Base-by-base conservation (phyloP, 108 stramenopile species). In the Discostella pseudostelligera region DNA sequence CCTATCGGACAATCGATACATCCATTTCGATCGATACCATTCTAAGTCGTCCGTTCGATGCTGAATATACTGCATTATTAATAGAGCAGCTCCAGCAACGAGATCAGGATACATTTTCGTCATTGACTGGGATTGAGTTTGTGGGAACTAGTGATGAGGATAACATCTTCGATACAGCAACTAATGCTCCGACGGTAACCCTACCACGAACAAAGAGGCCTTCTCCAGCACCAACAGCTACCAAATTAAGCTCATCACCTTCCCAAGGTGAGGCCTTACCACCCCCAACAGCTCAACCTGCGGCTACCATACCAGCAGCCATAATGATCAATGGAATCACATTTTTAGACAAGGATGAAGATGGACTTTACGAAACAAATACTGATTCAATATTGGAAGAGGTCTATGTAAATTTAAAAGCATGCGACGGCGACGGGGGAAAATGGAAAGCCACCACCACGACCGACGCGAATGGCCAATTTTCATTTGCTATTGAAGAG, bases 41-140 rank as follows among this genome's bases (percentile, higher is more conserved):
- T 28, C 57, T 77, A 16, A 42, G 76, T 9, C 55, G 44, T 65
- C 76, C 76, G 4, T 77, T 59, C 37, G 56, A 64, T 16, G 25
- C 22, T 1, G 29, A 50, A 53, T 64, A 69, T 25, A 22, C 44
- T 8, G 59, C 56, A 7, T 13, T 45, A 35, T 48, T 77, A 29
- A 59, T 77, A 2, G 56, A 59, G n/a, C 65, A 70, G 25, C 68
- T 77, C n/a, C 63, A 60, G 46, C 11, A 39, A 19, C 50, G 44
- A 4, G 49, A 69, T 29, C 56, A 54, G 7, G 53, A 59, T 26
- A n/a, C 44, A n/a, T 65, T 69, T 65, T 62, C 58, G 22, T 40
- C 63, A 3, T 47, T 77, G 58, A 39, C 48, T 39, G 29, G 50
- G 10, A 39, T 69, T 21, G 39, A n/a, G 16, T 77, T 59, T 37